Evolutionary conservation across 306 rosid species (phyloP), one percentile per base, ranked within the genome.

Genomic region (Quercus agrifolia): DNA sequence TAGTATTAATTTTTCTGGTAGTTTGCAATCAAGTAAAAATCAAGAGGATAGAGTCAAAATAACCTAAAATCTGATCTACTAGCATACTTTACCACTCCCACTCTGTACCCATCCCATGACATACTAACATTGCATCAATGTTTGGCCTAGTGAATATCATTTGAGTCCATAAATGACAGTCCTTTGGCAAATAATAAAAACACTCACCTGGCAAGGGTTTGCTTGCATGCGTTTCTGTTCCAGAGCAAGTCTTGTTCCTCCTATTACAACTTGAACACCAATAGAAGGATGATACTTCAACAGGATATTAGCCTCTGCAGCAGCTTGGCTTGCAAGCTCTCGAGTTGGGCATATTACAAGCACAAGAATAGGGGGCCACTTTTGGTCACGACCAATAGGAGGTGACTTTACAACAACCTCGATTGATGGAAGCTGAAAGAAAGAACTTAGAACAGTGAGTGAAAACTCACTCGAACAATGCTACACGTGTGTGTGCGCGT

Each of bases 281-380:
- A 90, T 86, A 71, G 97, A 78, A 33, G 97, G 90, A 76, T 95
- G 97, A 76, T 91, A 93, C 83, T 91, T 95, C 79, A 95, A 85
- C 79, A 95, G 87, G 41, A 85, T 91, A 79, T 72, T 82, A 69
- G 97, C 98, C 87, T 95, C 96, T 64, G 90, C 87, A 74, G 98
- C 89, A 77, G 99, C 99, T 85, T 95, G 99, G 76, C 77, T 78
- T 10, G 99, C 99, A 85, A 95, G 95, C 87, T 95, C 99, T 78
- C 99, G 82, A 70, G 99, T 95, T 71, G 99, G 99, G 88, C 99
- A 95, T 77, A 95, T 87, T 54, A 95, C 94, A 80, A 95, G 96
- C 71, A 95, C 96, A 80, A 72, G 58, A 83, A 95, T 95, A 35
- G 99, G 97, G 28, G 97, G 91, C 58, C 90, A 86, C 89, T 73